Evolutionary conservation across 2,329 filamentous ascomycete species (phyloP).

Genomic region (Apiospora kogelbergensis): DNA sequence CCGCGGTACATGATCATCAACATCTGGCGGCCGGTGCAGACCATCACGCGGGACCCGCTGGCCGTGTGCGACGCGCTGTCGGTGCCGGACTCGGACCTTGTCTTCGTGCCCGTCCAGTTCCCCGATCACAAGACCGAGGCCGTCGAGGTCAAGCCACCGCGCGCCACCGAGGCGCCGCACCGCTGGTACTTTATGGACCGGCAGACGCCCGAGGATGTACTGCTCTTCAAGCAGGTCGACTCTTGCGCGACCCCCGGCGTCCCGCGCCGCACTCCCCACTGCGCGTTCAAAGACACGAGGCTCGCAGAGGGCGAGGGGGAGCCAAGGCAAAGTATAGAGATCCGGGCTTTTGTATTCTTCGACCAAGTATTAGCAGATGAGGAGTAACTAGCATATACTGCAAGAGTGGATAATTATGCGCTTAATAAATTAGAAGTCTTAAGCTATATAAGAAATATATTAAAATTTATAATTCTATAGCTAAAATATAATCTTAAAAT

Average conservation of each 20-base stretch:
- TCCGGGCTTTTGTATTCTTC: constrained; percentile 7
- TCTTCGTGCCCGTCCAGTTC: constrained; percentile 7
- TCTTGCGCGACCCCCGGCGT: not conserved
- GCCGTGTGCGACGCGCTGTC: constrained; percentile 9
- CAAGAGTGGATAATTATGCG: too few relatives aligned
- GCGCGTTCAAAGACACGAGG: not conserved
- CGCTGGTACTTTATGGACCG: constrained; percentile 6
- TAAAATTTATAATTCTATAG: too few relatives aligned
- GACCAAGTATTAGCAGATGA: not conserved
- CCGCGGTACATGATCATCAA: constrained; percentile 10
- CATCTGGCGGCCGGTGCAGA: constrained; percentile 8
- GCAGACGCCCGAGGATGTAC: constrained; percentile 5
- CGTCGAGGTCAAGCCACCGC: not conserved
- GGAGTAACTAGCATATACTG: not conserved
- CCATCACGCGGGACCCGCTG: constrained; percentile 4
- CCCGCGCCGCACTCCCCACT: not conserved
- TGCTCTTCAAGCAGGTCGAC: constrained; percentile 6
- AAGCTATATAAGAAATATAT: too few relatives aligned
- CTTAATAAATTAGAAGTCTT: too few relatives aligned
- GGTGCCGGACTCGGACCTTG: constrained; percentile 6
- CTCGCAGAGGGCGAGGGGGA: not conserved
- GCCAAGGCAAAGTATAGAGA: constrained; percentile 6
- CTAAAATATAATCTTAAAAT: too few relatives aligned
- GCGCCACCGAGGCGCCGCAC: not conserved
- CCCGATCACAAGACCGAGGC: constrained; percentile 10